These are phyloP conservation scores for Fusarium succisae DNA, from an alignment of 2,329 filamentous ascomycete genomes.

Conservation along the genomic window DNA sequence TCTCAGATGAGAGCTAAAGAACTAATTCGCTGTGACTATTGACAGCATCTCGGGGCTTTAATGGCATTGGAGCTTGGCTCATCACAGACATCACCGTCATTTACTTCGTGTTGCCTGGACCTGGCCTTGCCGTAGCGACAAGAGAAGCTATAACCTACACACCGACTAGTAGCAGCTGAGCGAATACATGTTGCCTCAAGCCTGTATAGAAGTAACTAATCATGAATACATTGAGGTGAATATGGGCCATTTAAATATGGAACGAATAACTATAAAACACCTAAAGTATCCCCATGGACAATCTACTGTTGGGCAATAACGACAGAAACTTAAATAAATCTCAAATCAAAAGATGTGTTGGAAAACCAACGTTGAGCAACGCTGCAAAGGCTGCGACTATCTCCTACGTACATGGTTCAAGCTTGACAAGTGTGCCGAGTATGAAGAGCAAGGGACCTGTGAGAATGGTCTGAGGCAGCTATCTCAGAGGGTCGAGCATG, in stretches of 20 bases:
- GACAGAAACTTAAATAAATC: not conserved
- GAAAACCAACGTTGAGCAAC: not conserved
- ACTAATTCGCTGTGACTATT: no score
- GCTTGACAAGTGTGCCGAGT: not conserved
- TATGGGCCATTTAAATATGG: no score
- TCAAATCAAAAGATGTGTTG: not conserved
- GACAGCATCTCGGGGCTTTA: no score
- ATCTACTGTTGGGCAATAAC: rapidly evolving
- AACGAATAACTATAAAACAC: not conserved
- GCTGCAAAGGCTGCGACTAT: not conserved
- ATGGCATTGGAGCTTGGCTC: no score
- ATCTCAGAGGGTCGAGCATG: not conserved
- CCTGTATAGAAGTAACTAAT: no score
- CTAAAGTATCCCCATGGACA: rapidly evolving
- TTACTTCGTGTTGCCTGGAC: no score
- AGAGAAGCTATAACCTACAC: no score
- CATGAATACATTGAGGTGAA: not conserved
- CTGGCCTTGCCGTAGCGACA: no score
- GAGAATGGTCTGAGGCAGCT: no score
- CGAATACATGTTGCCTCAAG: not conserved
- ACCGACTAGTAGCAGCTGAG: no score
- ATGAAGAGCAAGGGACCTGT: not conserved
- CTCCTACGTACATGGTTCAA: not conserved
- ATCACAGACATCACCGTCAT: no score
- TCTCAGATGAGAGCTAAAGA: no score